phyloP scores from a whole-genome alignment of 2,329 filamentous ascomycete species.

The Chaetothyriales sp. region DNA sequence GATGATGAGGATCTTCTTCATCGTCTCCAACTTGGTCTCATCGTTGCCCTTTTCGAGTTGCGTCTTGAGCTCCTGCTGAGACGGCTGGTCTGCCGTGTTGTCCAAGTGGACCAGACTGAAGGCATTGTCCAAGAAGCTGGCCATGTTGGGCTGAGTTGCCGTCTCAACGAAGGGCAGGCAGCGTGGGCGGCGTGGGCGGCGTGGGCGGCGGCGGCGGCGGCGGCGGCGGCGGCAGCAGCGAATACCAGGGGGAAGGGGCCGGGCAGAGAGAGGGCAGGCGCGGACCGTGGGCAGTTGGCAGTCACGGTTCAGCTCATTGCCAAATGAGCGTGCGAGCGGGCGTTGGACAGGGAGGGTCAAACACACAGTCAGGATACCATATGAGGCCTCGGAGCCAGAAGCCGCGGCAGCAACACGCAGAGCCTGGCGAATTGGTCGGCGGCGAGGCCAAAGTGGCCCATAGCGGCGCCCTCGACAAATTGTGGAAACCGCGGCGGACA shows the following conservation, averaged over 20 bases:
- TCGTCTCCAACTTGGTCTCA: slow-evolving; percentile 84
- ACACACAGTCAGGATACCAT: not conserved
- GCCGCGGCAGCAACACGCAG: not conserved
- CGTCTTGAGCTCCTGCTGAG: slow-evolving; percentile 78
- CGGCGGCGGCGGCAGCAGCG: no score
- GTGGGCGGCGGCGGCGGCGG: no score
- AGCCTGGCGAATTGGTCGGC: not conserved
- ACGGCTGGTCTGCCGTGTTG: slow-evolving; percentile 85
- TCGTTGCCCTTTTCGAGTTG: slow-evolving; percentile 90
- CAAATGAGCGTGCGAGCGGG: not conserved
- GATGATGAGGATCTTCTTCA: slow-evolving; percentile 80
- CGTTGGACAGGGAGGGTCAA: not conserved
- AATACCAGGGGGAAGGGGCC: no score
- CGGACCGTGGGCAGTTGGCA: not conserved
- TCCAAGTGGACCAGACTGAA: slow-evolving; percentile 98
- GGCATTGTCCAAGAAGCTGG: slow-evolving; percentile 82
- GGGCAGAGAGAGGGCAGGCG: not conserved
- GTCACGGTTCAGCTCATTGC: not conserved
- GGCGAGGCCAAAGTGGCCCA: not conserved
- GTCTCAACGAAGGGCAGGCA: not conserved
- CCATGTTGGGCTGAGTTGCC: slow-evolving; percentile 48
- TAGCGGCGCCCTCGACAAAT: not conserved
- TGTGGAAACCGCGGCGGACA: not conserved
- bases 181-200: no score
- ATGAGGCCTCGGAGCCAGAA: not conserved